A percentile compares a stretch with the other conserved stretches of the same genome.
Conservation (phyloP, 2,329 filamentous ascomycete genomes). For the Alternaria sp. region DNA sequence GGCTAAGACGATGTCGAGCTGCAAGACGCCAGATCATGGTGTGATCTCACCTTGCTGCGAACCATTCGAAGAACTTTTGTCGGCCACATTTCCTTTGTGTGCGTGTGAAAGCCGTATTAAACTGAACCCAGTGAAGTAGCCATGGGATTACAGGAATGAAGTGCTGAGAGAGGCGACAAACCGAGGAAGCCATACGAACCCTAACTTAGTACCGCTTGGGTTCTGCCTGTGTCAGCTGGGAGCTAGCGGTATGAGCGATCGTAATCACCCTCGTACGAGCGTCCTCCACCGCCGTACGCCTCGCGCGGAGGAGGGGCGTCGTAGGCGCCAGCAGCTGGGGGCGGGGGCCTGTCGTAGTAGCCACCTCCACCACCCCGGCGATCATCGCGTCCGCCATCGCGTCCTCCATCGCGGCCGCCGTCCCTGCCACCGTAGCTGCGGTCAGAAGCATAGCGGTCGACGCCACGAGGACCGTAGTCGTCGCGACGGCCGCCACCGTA, state of each 20-base stretch:
- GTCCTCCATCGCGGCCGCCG: constrained; percentile 57
- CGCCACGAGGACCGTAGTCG: constrained; percentile 48
- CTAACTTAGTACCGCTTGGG: constrained; percentile 46
- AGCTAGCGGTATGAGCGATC: constrained; percentile 52
- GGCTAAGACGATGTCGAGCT: constrained; percentile 43
- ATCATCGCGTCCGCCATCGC: constrained; percentile 52
- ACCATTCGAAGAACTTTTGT: constrained; percentile 50
- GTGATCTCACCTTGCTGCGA: constrained; percentile 44
- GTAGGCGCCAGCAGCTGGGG: constrained; percentile 43
- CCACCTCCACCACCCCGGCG: constrained; percentile 64
- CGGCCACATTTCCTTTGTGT: constrained; percentile 44
- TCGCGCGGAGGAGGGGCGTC: constrained; percentile 48
- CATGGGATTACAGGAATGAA: constrained; percentile 46
- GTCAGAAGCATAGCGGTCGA: constrained; percentile 67
- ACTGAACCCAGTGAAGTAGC: constrained; percentile 45
- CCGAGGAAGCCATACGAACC: constrained; percentile 32
- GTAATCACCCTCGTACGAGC: constrained; percentile 54
- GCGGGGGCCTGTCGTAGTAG: constrained; percentile 62
- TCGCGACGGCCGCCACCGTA: constrained; percentile 64
- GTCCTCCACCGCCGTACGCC: constrained; percentile 44
- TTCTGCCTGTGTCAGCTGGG: constrained; percentile 45
- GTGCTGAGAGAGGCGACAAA: constrained; percentile 35
- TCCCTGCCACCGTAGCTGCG: constrained; percentile 62
- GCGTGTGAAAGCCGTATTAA: constrained; percentile 46
- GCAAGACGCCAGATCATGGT: constrained; percentile 43